phyloP scores from a whole-genome alignment of 768 basidiomycete genomes.

The Melanogaster broomeanus region DNA sequence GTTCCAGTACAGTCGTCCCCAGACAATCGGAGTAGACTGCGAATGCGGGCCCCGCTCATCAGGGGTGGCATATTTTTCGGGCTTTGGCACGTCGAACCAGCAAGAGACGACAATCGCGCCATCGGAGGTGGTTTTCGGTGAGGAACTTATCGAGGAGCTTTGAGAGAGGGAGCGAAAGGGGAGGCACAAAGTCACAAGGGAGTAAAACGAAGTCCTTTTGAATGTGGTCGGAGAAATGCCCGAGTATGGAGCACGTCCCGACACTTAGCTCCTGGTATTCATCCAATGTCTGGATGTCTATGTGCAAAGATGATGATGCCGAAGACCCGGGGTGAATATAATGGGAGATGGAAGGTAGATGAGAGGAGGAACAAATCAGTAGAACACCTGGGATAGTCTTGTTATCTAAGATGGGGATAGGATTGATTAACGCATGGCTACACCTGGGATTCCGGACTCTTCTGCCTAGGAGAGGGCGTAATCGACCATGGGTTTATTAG shows the following conservation, averaged over 20 bases:
- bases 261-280: conserved; percentile 64
- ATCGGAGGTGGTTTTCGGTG: conserved; percentile 62
- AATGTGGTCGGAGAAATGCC: conserved; percentile 75
- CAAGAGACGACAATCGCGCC: conserved; percentile 65
- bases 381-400: conserved; percentile 64
- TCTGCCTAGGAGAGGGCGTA: conserved; percentile 86
- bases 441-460: conserved; percentile 82
- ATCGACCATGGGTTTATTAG: conserved; percentile 85
- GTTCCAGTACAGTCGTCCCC: conserved; percentile 67
- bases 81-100: conserved; percentile 55
- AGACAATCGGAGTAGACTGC: conserved; percentile 55
- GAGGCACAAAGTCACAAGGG: conserved; percentile 89
- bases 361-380: conserved; percentile 78
- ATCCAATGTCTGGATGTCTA: conserved; percentile 82
- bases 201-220: conserved; percentile 85
- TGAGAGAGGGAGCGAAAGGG: conserved; percentile 68
- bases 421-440: conserved; percentile 12
- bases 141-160: conserved; percentile 82
- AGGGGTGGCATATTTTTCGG: conserved; percentile 54
- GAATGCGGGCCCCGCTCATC: conserved; percentile 68
- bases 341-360: conserved; percentile 76
- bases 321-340: conserved; percentile 81
- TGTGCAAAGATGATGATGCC: conserved; percentile 60
- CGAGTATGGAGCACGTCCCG: conserved; percentile 76
- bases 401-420: conserved; percentile 9